Percentiles rank a stretch among this genome's conserved stretches.
Evolutionary conservation across 2,329 filamentous ascomycete genomes (phyloP).

Genomic region (Penicillium sclerotiorum): DNA sequence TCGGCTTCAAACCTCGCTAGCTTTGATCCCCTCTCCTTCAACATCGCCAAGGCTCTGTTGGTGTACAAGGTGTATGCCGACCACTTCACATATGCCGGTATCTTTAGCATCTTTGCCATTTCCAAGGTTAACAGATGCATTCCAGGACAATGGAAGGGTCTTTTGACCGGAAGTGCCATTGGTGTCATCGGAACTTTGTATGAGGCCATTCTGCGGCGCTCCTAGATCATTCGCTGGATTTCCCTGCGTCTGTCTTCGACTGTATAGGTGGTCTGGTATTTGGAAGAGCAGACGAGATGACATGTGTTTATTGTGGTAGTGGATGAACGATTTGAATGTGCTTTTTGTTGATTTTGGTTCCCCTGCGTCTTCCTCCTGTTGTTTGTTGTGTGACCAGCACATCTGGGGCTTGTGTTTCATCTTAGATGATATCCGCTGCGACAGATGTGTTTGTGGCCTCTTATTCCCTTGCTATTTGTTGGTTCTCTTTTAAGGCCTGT

Average conservation of each 20-base stretch:
- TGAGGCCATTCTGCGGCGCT: conserved; percentile 48
- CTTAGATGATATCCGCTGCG: conserved; percentile 6
- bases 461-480: conserved; percentile 2
- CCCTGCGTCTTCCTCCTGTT: background rate
- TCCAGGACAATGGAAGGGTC: conserved; percentile 42
- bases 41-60: conserved; percentile 80
- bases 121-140: conserved; percentile 41
- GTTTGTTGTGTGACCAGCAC: too few species aligned
- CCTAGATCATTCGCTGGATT: conserved; percentile 24
- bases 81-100: conserved; percentile 40
- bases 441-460: conserved; percentile 1
- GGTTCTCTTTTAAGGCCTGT: conserved; percentile 8
- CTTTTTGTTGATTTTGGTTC: background rate
- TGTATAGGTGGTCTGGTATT: conserved; percentile 20
- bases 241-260: conserved; percentile 9
- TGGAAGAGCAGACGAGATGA: conserved; percentile 7
- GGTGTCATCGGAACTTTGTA: conserved; percentile 48
- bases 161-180: conserved; percentile 46
- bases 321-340: conserved; percentile 1
- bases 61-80: conserved; percentile 77
- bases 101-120: conserved; percentile 41
- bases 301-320: background rate
- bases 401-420: too few species aligned
- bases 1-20: conserved; percentile 28
- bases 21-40: conserved; percentile 87